Percentiles rank a stretch among this genome's conserved stretches.
These are phyloP conservation scores for Periconia macrospinosa DNA, from an alignment of 2,329 filamentous ascomycete genomes.

Conservation along the genomic window DNA sequence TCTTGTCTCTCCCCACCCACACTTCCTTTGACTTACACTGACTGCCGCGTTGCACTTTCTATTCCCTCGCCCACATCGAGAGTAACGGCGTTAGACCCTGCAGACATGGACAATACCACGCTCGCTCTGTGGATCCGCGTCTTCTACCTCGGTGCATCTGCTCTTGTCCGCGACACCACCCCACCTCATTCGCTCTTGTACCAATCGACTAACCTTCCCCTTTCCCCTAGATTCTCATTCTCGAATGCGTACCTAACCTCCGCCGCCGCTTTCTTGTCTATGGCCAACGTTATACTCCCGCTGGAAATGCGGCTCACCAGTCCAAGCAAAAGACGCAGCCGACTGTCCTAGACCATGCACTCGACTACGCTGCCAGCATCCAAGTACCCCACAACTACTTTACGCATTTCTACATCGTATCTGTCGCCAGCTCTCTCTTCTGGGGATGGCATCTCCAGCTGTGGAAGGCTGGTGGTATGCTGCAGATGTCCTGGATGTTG, in stretches of 20 bases:
- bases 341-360: conserved; percentile 25
- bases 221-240: conserved; percentile 51
- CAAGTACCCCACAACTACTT: conserved; percentile 89
- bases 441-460: conserved; percentile 69
- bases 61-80: neutral
- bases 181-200: conserved; percentile 15
- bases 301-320: conserved; percentile 2
- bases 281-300: conserved; percentile 54
- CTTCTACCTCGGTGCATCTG: conserved; percentile 42
- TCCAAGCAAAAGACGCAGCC: conserved; percentile 6
- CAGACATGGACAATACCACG: neutral
- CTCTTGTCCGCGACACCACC: conserved; percentile 41
- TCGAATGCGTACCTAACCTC: conserved; percentile 55
- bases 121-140: conserved; percentile 28
- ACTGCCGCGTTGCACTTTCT: neutral
- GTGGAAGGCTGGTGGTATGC: conserved; percentile 51
- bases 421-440: conserved; percentile 68
- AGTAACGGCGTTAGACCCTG: too few species aligned
- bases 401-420: conserved; percentile 79
- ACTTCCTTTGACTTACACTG: too few species aligned
- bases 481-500: conserved; percentile 68
- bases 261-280: conserved; percentile 62
- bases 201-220: conserved; percentile 24
- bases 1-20: too few species aligned
- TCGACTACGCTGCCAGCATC: conserved; percentile 56